Base-by-base conservation (phyloP, 2,329 filamentous ascomycete species). In the Fusarium sp. region DNA sequence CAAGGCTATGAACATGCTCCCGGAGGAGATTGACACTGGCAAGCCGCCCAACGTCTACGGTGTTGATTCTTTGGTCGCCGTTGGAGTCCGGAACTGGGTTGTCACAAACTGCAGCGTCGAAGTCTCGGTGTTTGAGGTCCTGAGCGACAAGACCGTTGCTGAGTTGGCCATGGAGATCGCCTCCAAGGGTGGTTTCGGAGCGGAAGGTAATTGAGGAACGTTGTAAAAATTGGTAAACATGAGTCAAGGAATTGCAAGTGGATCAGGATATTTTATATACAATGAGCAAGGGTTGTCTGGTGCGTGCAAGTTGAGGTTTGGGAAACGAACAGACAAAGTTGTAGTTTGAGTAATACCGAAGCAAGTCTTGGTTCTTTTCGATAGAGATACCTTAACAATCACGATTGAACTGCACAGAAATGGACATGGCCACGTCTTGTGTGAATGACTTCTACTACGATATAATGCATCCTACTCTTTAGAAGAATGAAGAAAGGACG, bases 51-150 rank as follows among this genome's bases (percentile, higher is more conserved):
- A 78, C 32, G 82, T 80, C 6, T 87, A 86, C 62, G 85, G 85
- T 1, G 82, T 87, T 9, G 85, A 87, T 75, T 86, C 84, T 1
- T 78, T 87, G 10, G 82, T 86, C 8, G 85, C 85, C 2, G 83
- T 87, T n/a, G 83, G 82, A 13, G 76, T 86, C 10, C 80, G 85
- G n/a, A 86, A 82, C 67, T 87, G 85, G 84, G 80, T 87, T 8
- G 76, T 80, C 3, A 78, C 80, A 51, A 82, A 83, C 65, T 83
- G 82, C 18, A 78, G 79, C 4, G 82, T 82, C 1, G 79, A 84
- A 53, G 72, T 86, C 5, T 82, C 83, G 0, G 80, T 86, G 4
- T 85, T 86, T 67, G 83, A 86, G 58, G 80, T 86, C 18, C 70
- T 86, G 57, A 81, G 82, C 47, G 81, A 83, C 56, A 77, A 70